Evolutionary conservation across 1,139 yeast species (phyloP).

Genomic region (Saccharomyces hybrid): DNA sequence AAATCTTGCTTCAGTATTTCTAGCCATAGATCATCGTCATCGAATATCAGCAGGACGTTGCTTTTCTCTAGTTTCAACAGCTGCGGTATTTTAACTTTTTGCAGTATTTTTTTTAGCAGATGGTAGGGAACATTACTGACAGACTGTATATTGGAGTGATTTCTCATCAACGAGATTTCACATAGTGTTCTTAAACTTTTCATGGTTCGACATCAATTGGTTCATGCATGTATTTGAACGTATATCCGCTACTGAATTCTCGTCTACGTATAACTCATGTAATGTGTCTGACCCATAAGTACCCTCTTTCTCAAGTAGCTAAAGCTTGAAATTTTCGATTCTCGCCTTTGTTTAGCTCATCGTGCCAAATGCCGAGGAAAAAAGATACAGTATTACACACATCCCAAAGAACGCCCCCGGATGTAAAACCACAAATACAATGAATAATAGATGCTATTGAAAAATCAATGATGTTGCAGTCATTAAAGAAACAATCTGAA

Average conservation of each 20-base stretch:
- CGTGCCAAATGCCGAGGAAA: neutral
- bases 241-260: neutral
- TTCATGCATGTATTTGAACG: neutral
- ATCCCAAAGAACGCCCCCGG: too few relatives aligned
- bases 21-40: slow-evolving; percentile 48
- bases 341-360: neutral
- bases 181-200: slow-evolving; percentile 19
- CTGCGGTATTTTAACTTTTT: slow-evolving; percentile 42
- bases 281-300: neutral
- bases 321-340: neutral
- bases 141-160: slow-evolving; percentile 29
- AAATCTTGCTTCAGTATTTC: slow-evolving; percentile 41
- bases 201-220: slow-evolving; percentile 6
- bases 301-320: neutral
- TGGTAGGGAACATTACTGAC: slow-evolving; percentile 46
- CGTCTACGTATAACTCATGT: too few relatives aligned
- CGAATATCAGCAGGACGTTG: slow-evolving; percentile 41
- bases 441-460: too few relatives aligned
- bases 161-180: slow-evolving; percentile 22
- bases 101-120: slow-evolving; percentile 39
- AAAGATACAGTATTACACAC: neutral
- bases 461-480: neutral
- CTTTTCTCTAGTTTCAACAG: slow-evolving; percentile 38
- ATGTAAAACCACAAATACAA: too few relatives aligned
- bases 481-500: neutral